Percentiles rank a stretch among this genome's conserved stretches.
These are phyloP conservation scores for Plicaturopsis crispa DNA, from an alignment of 768 basidiomycete species.

Conservation along the genomic window DNA sequence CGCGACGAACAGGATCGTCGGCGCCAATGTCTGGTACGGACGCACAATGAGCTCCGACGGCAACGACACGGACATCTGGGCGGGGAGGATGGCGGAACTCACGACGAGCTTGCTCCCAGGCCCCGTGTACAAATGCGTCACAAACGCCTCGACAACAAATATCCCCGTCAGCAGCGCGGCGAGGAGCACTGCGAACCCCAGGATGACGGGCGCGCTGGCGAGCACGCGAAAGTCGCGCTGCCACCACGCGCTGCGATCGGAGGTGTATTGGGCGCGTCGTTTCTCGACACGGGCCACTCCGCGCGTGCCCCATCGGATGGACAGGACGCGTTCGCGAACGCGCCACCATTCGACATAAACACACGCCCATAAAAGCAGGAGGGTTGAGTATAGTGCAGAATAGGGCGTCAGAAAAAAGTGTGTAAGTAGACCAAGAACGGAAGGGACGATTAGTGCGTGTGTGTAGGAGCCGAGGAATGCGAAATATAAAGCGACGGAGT, in stretches of 20 bases:
- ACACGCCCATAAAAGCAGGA: slow-evolving; percentile 79
- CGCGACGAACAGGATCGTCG: slow-evolving; percentile 76
- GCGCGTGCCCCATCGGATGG: slow-evolving; percentile 74
- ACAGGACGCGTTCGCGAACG: slow-evolving; percentile 75
- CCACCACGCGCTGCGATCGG: slow-evolving; percentile 67
- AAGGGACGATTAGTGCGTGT: slow-evolving; percentile 68
- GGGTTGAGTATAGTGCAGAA: slow-evolving; percentile 65
- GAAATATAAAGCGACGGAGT: slow-evolving; percentile 82
- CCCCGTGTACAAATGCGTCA: slow-evolving; percentile 82
- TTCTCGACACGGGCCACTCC: slow-evolving; percentile 75
- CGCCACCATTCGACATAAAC: slow-evolving; percentile 91
- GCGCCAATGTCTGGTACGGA: slow-evolving; percentile 65
- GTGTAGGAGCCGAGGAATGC: slow-evolving; percentile 84
- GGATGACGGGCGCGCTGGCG: slow-evolving; percentile 64
- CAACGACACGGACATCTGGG: no score
- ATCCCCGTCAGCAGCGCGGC: slow-evolving; percentile 70
- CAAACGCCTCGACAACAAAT: slow-evolving; percentile 86
- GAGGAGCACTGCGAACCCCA: slow-evolving; percentile 64
- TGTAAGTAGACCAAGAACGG: slow-evolving; percentile 58
- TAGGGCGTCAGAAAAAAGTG: slow-evolving; percentile 70
- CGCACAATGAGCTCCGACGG: no score
- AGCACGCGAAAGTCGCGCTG: slow-evolving; percentile 59
- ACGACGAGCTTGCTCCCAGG: slow-evolving; percentile 76
- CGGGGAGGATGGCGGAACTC: slow-evolving; percentile 21
- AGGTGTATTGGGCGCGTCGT: slow-evolving; percentile 50